Percentiles rank a stretch among this genome's conserved stretches.
Evolutionary conservation across 2,329 filamentous ascomycete species (phyloP).

Genomic region (Claviceps arundinis): DNA sequence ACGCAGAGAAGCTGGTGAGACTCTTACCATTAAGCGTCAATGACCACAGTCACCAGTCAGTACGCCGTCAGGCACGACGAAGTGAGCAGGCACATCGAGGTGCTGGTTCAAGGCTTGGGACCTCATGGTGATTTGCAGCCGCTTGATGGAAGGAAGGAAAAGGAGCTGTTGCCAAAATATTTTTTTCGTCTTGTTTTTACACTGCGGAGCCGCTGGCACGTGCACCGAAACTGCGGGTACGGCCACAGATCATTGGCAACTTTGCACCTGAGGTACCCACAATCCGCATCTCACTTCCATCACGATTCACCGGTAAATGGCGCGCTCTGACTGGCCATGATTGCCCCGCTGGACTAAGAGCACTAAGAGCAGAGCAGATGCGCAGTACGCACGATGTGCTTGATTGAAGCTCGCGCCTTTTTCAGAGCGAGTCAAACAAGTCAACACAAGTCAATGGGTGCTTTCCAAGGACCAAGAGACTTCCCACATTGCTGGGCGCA

Average conservation of each 20-base stretch:
- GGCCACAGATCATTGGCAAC: background rate
- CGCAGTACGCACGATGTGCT: no score
- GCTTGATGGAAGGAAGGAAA: background rate
- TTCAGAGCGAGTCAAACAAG: no score
- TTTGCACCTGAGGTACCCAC: background rate
- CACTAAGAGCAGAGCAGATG: no score
- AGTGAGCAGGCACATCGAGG: background rate
- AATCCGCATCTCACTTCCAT: no score
- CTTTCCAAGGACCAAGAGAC: background rate
- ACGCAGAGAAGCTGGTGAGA: background rate
- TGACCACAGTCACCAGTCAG: background rate
- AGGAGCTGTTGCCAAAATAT: background rate
- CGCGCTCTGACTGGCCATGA: no score
- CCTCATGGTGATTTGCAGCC: background rate
- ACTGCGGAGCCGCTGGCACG: background rate
- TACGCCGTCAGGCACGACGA: background rate
- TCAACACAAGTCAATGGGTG: no score
- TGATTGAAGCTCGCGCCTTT: no score
- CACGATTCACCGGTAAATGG: no score
- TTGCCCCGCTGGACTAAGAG: no score
- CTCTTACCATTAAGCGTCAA: slow-evolving; percentile 1
- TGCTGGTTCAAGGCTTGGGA: background rate
- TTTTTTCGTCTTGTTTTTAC: slow-evolving; percentile 1
- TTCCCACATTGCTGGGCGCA: background rate
- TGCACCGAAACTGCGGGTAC: background rate